Conservation (phyloP, 129 eudicot genomes). For the Deinandra increscens region DNA sequence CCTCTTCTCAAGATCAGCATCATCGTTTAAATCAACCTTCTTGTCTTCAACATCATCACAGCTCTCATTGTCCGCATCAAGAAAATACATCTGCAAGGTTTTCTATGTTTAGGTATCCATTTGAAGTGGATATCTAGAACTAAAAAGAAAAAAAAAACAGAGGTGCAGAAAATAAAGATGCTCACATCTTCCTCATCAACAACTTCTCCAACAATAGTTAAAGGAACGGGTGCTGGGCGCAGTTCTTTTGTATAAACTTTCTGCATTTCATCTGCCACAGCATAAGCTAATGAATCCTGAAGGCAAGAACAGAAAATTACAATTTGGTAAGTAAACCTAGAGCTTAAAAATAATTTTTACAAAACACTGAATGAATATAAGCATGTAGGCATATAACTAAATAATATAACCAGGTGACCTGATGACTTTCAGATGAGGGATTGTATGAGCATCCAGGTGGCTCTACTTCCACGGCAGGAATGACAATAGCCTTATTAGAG, state of each 20-base stretch:
- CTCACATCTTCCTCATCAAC: slow-evolving; percentile 78
- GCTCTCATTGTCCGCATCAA: slow-evolving; percentile 70
- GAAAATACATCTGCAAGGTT: slow-evolving; percentile 72
- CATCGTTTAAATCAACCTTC: slow-evolving; percentile 34
- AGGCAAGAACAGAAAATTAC: neutral
- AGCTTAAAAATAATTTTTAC: neutral
- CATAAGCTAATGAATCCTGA: slow-evolving; percentile 72
- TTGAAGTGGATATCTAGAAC: neutral
- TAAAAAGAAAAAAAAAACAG: neutral
- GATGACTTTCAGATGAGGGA: slow-evolving; percentile 75
- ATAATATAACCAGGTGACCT: slow-evolving; percentile 40
- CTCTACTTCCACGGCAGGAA: slow-evolving; percentile 94
- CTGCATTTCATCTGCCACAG: slow-evolving; percentile 97
- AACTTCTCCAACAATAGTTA: slow-evolving; percentile 68
- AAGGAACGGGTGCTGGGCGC: slow-evolving; percentile 85
- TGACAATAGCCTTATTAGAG: slow-evolving; percentile 48
- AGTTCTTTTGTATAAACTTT: slow-evolving; percentile 69
- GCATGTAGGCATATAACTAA: slow-evolving; percentile 3
- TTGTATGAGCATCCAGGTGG: slow-evolving; percentile 92
- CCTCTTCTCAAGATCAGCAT: slow-evolving; percentile 63
- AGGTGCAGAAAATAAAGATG: slow-evolving; percentile 18
- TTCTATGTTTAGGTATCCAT: slow-evolving; percentile 2
- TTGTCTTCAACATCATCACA: slow-evolving; percentile 56
- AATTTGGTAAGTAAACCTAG: neutral
- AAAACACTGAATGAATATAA: neutral